Base-by-base conservation (phyloP, 2,329 filamentous ascomycete genomes). In the Plenodomus biglobosus region DNA sequence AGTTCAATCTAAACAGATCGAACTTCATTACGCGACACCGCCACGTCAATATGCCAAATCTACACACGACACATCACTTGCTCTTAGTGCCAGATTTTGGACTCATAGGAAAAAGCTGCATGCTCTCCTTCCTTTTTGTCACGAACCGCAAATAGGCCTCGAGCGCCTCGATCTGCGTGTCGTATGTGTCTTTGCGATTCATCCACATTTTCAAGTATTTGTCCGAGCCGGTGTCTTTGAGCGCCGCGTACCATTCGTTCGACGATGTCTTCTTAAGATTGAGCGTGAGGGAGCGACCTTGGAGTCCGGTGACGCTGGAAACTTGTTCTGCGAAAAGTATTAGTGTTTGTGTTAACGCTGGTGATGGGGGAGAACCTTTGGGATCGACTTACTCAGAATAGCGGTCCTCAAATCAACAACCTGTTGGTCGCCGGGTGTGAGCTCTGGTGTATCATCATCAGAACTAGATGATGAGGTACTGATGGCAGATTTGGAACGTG, bases 181-280 rank as follows among this genome's bases (percentile, higher is more conserved):
- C 38, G 34, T 48, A 62, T 13, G 60, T 64, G 48, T 61, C 63
- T 24, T 59, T 55, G 13, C 54, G 54, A 19, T 66, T 62, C 60
- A 59, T 66, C 62, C 62, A 66, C 61, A 64, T 63, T 44, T 64
- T 64, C 24, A 66, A 44, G 32, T 66, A 66, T 43, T 64, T 66
- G 39, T 63, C 62, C 8, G 55, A 52, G n/a, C 49, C 47, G 15
- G 48, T 21, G 17, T 66, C 62, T 35, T 66, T 66, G 8, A 66
- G 47, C 2, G 62, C 62, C 0, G 56, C 62, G 41, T 66, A 66
- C 60, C 61, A 66, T 10, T 49, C 52, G 15, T 56, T 56, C 1
- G 36, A 50, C 19, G 58, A 63, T 2, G 58, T 55, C 38, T 66
- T 58, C 39, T 58, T 58, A 27, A 60, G 41, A 7, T 54, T 53